phyloP scores from a whole-genome alignment of 768 basidiomycete species.

The Tephrocybe rancida region DNA sequence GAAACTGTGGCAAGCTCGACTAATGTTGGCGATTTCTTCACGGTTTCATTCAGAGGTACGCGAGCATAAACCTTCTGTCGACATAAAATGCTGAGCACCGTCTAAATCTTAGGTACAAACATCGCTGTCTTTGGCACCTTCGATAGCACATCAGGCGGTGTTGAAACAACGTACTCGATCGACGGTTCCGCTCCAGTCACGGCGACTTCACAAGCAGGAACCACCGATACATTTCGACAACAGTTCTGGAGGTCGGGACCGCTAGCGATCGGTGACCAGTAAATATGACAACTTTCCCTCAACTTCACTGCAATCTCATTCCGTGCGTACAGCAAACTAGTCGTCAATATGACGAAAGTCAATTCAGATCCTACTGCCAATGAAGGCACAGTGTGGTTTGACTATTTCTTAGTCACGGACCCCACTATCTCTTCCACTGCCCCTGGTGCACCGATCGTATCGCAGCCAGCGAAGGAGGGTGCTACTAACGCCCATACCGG shows the following conservation, averaged over 20 bases:
- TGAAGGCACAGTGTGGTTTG: conserved; percentile 46
- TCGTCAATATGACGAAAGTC: conserved; percentile 35
- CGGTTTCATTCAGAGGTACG: conserved; percentile 36
- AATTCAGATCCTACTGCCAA: conserved; percentile 23
- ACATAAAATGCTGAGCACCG: too few species aligned
- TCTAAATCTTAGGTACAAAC: too few species aligned
- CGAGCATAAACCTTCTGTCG: too few species aligned
- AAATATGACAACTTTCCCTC: neutral
- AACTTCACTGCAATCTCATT: neutral
- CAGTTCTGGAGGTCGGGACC: conserved; percentile 36
- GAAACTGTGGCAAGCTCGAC: conserved; percentile 36
- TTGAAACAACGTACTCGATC: conserved; percentile 35
- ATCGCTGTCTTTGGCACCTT: conserved; percentile 37
- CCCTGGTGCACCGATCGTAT: conserved; percentile 4
- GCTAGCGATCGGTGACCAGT: conserved; percentile 32
- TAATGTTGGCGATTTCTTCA: conserved; percentile 32
- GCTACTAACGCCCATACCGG: conserved; percentile 15
- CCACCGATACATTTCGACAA: conserved; percentile 30
- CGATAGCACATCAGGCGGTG: conserved; percentile 36
- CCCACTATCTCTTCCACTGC: conserved; percentile 21
- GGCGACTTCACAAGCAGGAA: conserved; percentile 26
- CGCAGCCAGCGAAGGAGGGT: conserved; percentile 1
- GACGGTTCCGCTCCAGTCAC: conserved; percentile 28
- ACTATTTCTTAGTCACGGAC: conserved; percentile 36
- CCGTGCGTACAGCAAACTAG: conserved; percentile 26